Evolutionary conservation across 1,284 basidiomycete genomes (phyloP), one percentile per base, ranked within the genome.

Genomic region (Cryptococcus amylolentus): DNA sequence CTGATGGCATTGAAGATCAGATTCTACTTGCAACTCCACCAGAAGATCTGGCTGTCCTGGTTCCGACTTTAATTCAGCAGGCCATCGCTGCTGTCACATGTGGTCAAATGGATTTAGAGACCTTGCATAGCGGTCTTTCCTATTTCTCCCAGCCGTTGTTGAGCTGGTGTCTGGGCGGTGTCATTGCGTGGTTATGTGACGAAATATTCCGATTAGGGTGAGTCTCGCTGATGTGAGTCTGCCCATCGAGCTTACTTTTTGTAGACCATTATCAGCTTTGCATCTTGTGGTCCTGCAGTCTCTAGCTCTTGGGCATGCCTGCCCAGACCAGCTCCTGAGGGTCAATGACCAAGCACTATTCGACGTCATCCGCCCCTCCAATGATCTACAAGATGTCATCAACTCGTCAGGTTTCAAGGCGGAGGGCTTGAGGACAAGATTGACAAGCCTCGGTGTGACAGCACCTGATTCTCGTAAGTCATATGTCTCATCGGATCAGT

Each of bases 61-160:
- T 79, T 0, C 72, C 80, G 0, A 78, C 79, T 1, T 68, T 83
- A n/a, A 77, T 81, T 31, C 73, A 79, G 13, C 81, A 83, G 57
- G 75, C 77, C 5, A 75, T 81, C 51, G 58, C 67, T 2, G 81
- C 81, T 0, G 75, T 75, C 23, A 66, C 75, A 8, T 60, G 70
- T 1, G 79, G 79, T 23, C 67, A 79, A 13, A 79, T 83, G 50
- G 80, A 81, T 57, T 62, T 76, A 6, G 81, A 82, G 45, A 80
- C 77, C 9, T 73, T 82, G 3, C 75, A 78, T 37, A 74, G 77
- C 23, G 81, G 80, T 1, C 67, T 82, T 16, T 79, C 78, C 8
- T 82, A 81, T 69, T 82, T 82, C 57, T 72, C 78, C 2, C 80
- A 82, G 60, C 79, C 80, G 18, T 66, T 82, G 1, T 68, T 83